Base-by-base conservation (phyloP, 1,284 basidiomycete species). In the Neonothopanus nambi region DNA sequence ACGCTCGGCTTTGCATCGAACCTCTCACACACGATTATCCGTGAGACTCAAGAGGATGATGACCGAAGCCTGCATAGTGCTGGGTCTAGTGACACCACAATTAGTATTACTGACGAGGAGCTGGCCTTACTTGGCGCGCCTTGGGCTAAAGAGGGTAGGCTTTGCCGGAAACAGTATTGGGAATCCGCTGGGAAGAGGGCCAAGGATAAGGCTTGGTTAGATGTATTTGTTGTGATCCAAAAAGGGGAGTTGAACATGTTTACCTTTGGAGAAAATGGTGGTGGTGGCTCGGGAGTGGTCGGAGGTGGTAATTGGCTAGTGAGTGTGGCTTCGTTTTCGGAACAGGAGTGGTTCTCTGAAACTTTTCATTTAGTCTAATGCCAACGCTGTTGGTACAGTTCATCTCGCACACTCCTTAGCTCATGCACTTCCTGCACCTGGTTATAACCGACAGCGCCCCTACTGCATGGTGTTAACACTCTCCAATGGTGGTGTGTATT, bases 221-320 rank as follows among this genome's bases (percentile, higher is more conserved):
- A 97, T 62, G 91, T 92, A 23, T 99, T 99, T 67, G 93, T 95
- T 35, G 96, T 98, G 61, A 94, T 98, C 28, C 89, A 93, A 61
- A 91, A 89, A 63, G 96, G 96, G 46, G 89, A 94, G 68, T 73
- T 99, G 38, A 91, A 87, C 69, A 96, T 98, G 94, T 98, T 98
- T 67, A 86, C 83, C 5, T 96, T 95, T 71, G 93, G 92, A 33
- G 85, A 88, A 33, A 72, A 80, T 55, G 81, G 78, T 2, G 71
- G 75, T 12, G 81, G 80, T 52, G 77, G 75, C n/a, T 72, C 77
- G 42, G 76, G 78, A 33, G 80, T 84, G 0, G 86, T 96, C 50
- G 95, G 96, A 13, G 96, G 96, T 42, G 95, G 95, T 5, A 98
- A 99, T 65, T 99, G 96, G 96, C 83, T 97, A 60, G 93, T 95